Evolutionary conservation across 202 grass and related monocot species (phyloP).

Genomic region (Panicum virgatum): DNA sequence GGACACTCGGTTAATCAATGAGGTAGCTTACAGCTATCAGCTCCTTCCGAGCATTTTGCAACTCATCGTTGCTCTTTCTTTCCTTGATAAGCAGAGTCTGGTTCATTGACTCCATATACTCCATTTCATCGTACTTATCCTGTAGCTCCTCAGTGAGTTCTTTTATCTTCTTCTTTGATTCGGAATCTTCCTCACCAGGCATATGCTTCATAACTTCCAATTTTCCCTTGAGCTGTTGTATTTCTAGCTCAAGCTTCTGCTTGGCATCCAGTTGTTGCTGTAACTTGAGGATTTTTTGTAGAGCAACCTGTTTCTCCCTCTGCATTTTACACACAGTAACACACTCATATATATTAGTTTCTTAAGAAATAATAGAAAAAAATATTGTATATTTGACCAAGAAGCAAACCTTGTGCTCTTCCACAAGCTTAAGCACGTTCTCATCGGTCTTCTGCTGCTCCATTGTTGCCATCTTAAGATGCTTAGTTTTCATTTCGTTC

Average conservation of each 20-base stretch:
- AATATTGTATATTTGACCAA: constrained; percentile 23
- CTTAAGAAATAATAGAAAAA: constrained; percentile 12
- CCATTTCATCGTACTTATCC: constrained; percentile 70
- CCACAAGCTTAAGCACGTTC: constrained; percentile 73
- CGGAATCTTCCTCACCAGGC: constrained; percentile 39
- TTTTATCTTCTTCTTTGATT: constrained; percentile 56
- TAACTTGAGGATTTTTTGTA: constrained; percentile 39
- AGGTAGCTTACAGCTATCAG: constrained; percentile 55
- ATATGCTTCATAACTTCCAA: constrained; percentile 53
- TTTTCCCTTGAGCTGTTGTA: constrained; percentile 38
- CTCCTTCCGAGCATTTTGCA: constrained; percentile 78
- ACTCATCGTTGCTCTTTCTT: constrained; percentile 70
- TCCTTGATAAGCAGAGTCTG: constrained; percentile 62
- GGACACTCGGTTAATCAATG: not conserved
- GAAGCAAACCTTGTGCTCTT: constrained; percentile 70
- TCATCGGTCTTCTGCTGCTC: constrained; percentile 78
- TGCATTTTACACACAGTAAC: constrained; percentile 25
- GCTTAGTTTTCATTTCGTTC: constrained; percentile 63
- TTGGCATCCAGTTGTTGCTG: constrained; percentile 43
- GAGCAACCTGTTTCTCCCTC: constrained; percentile 45
- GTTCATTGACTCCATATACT: constrained; percentile 56
- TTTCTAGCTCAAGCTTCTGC: constrained; percentile 43
- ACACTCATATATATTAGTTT: constrained; percentile 18
- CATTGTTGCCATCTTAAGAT: constrained; percentile 65
- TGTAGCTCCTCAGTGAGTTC: constrained; percentile 57